Evolutionary conservation across 2,329 filamentous ascomycete species (phyloP), one percentile per base, ranked within the genome.

Genomic region (Cladosporium sp.): DNA sequence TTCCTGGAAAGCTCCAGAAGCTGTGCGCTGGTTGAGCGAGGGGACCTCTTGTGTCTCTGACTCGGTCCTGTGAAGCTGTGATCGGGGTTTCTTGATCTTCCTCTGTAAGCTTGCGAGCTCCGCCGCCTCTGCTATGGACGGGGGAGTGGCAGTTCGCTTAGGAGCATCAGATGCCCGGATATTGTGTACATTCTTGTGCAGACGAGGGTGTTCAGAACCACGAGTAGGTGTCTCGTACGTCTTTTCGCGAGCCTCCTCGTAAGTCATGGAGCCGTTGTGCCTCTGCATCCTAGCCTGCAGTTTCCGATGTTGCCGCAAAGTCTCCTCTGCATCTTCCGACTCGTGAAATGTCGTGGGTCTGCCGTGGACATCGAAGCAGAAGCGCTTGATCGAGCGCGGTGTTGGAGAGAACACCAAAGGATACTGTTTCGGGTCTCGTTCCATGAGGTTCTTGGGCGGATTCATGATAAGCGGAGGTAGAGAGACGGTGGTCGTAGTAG

Each of bases 391-490:
- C 54, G 89, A 87, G 15, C 86, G 83, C 2, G 94, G 94, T 1
- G 92, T 96, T 1, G 90, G 88, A 51, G 89, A 87, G 62, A 84
- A 82, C 38, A 93, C 93, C 30, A 99, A 80, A 39, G 94, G 94
- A 72, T 96, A 99, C 67, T 94, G 86, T 72, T 95, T 96, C 14
- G 88, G 82, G 73, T 97, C 92, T 59, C 96, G 84, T 56, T 87
- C 82, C 60, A 83, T 79, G 36, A 92, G 81, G 54, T 86, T 84
- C 55, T 84, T 84, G 22, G 90, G 88, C 60, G 89, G 84, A 64
- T 85, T 86, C 65, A 96, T 85, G 58, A 90, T 80, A 59, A 97
- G 80, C n/a, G 91, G 91, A 49, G 93, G 92, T 65, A 94, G 95
- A 15, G 80, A 74, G 75, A 90, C 81, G 73, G 87, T 91, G 1